Evolutionary conservation across 2,329 filamentous ascomycete species (phyloP).

Genomic region (Colletotrichum ledebouriae): DNA sequence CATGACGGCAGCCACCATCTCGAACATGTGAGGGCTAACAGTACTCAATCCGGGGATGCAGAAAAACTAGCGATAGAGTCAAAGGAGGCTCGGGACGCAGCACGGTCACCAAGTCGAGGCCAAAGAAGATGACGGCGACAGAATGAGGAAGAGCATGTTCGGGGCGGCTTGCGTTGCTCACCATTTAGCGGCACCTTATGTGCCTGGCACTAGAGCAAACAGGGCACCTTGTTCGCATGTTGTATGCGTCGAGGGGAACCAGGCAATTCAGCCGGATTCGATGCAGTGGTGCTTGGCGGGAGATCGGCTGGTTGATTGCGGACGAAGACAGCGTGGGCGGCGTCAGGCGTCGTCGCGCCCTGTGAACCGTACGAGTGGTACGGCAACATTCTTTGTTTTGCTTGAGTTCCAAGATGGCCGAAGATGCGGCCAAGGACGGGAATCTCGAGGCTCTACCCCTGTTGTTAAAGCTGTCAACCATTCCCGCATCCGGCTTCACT

Average conservation of each 20-base stretch:
- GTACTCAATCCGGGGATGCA: too few relatives aligned
- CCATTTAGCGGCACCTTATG: constrained; percentile 10
- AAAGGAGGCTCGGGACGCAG: too few relatives aligned
- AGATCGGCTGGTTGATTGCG: neutral
- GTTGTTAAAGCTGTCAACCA: constrained; percentile 21
- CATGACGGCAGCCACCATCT: neutral
- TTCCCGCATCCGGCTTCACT: too few relatives aligned
- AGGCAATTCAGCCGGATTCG: constrained; percentile 16
- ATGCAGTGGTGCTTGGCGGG: neutral
- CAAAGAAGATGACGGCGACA: neutral
- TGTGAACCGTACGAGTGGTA: neutral
- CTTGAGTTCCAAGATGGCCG: constrained; percentile 1
- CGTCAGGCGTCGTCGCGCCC: neutral
- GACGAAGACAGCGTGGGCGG: neutral
- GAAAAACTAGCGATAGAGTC: too few relatives aligned
- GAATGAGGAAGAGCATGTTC: neutral
- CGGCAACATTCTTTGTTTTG: neutral
- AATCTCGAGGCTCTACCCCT: neutral
- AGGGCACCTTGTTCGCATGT: neutral
- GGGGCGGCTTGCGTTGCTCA: constrained; percentile 4
- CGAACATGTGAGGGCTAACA: neutral
- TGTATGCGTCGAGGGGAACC: constrained; percentile 13
- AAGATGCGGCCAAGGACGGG: neutral
- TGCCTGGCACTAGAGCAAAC: constrained; percentile 23
- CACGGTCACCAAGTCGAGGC: neutral